A percentile compares a stretch with the other conserved stretches of the same genome.
Evolutionary conservation across 208 protist species (phyloP).

Genomic region (Histomonas meleagridis): DNA sequence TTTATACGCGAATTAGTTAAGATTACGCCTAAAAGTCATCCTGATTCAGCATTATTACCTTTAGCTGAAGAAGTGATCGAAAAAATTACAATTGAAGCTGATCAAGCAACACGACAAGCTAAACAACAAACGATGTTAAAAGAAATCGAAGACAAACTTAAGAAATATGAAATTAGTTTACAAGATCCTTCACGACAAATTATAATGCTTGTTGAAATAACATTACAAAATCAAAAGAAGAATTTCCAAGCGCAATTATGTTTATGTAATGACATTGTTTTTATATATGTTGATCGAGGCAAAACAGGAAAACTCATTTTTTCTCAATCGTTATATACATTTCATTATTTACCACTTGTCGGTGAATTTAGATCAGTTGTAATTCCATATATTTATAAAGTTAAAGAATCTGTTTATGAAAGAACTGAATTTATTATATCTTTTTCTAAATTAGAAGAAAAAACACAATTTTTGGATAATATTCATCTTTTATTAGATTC

Average conservation of each 20-base stretch:
- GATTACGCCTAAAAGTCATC: too few species aligned
- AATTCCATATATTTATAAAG: background rate
- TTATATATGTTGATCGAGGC: background rate
- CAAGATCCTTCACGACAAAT: background rate
- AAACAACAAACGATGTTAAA: too few species aligned
- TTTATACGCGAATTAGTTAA: too few species aligned
- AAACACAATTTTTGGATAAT: background rate
- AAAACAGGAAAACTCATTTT: background rate
- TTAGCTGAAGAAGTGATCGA: too few species aligned
- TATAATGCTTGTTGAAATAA: background rate
- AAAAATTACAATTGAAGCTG: too few species aligned
- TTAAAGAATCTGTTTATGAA: background rate
- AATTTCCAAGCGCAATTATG: background rate
- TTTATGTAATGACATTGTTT: background rate
- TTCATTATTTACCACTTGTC: background rate
- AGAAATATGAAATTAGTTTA: too few species aligned
- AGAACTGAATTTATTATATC: background rate
- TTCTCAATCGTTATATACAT: background rate
- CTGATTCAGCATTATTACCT: too few species aligned
- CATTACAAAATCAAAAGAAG: background rate
- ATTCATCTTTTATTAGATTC: background rate
- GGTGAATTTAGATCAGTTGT: background rate
- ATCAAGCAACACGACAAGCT: too few species aligned
- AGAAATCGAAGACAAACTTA: too few species aligned
- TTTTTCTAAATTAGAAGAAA: background rate